These are phyloP conservation scores for Cryphonectria naterciae DNA, from an alignment of 2,329 filamentous ascomycete species.

Conservation along the genomic window DNA sequence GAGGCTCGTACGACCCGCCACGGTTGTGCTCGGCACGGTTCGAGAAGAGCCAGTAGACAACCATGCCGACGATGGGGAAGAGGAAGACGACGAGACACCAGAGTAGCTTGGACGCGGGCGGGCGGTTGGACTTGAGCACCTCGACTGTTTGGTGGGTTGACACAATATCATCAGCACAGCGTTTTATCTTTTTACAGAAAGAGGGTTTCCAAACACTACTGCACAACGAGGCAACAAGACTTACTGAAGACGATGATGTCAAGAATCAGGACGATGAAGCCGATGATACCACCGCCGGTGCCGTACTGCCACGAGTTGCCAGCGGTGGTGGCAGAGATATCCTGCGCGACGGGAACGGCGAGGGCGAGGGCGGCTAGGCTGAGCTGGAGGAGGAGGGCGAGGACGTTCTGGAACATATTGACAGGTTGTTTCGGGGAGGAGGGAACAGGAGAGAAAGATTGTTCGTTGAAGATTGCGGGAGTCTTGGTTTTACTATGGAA, in stretches of 20 bases:
- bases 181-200: background rate
- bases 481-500: background rate
- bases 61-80: constrained; percentile 64
- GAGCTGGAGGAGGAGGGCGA: constrained; percentile 54
- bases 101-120: constrained; percentile 59
- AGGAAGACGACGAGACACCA: constrained; percentile 68
- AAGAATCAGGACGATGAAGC: constrained; percentile 63
- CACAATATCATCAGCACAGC: constrained; percentile 26
- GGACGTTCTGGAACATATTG: constrained; percentile 42
- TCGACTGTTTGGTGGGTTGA: constrained; percentile 52
- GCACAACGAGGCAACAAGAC: constrained; percentile 35
- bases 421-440: background rate
- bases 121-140: constrained; percentile 66
- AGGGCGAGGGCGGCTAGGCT: constrained; percentile 53
- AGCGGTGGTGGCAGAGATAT: constrained; percentile 42
- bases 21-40: constrained; percentile 61
- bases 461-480: background rate
- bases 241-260: constrained; percentile 67
- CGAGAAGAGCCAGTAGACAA: constrained; percentile 68
- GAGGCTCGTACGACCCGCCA: constrained; percentile 58
- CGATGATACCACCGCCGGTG: constrained; percentile 63
- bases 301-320: constrained; percentile 60
- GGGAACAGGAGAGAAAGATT: background rate
- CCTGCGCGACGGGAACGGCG: constrained; percentile 50
- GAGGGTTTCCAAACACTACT: background rate